Evolutionary conservation across 257 asterid species (phyloP).

Genomic region (Cruciata laevipes): DNA sequence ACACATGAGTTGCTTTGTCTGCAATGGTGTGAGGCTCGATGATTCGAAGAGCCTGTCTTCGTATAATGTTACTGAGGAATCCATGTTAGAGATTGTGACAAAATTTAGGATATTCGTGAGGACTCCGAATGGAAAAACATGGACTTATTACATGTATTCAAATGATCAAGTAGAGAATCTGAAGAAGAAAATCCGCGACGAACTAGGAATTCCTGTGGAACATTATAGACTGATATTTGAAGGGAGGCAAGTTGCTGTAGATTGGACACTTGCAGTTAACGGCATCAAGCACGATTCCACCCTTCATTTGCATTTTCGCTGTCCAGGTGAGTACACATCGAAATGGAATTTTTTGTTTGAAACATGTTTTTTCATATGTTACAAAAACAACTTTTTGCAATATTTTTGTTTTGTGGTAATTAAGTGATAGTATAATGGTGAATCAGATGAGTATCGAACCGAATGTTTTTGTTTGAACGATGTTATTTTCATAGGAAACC

Average conservation of each 20-base stretch:
- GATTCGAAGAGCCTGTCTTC: slow-evolving; percentile 7
- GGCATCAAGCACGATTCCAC: slow-evolving; percentile 7
- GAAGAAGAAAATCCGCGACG: slow-evolving; percentile 12
- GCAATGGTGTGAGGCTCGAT: slow-evolving; percentile 10
- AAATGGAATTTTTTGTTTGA: no score
- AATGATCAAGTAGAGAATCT: slow-evolving; percentile 4
- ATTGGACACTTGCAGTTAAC: slow-evolving; percentile 17
- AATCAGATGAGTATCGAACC: no score
- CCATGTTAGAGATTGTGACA: slow-evolving; percentile 9
- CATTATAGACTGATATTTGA: background rate
- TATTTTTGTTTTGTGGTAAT: background rate
- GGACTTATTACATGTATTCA: slow-evolving; percentile 3
- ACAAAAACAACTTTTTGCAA: background rate
- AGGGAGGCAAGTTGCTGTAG: no score
- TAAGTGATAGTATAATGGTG: no score
- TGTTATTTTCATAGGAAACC: no score
- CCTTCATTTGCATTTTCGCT: background rate
- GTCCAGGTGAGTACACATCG: no score
- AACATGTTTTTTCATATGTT: no score
- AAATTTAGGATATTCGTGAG: slow-evolving; percentile 11
- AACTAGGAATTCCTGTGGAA: slow-evolving; percentile 12
- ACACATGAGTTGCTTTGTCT: slow-evolving; percentile 1
- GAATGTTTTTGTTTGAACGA: no score
- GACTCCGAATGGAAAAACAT: background rate
- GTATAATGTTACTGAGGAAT: slow-evolving; percentile 11